Percentiles rank a stretch among this genome's conserved stretches.
Conservation (phyloP, 202 grass and related monocot genomes). For the Dendrocalamus latiflorus region DNA sequence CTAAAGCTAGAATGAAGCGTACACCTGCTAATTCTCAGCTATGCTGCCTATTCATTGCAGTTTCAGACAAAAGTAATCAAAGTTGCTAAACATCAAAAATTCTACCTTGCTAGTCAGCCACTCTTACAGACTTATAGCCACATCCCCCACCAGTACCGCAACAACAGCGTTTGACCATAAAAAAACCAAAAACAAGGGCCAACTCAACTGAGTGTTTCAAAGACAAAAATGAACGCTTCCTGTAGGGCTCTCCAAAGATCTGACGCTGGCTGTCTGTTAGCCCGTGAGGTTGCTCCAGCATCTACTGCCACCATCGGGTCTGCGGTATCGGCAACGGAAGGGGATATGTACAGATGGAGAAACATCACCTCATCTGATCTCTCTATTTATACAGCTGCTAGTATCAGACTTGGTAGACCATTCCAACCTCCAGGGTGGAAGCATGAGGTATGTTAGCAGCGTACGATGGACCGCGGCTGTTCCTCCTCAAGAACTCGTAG, state of each 20-base stretch:
- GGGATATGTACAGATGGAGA: slow-evolving; percentile 26
- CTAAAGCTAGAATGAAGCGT: too few relatives aligned
- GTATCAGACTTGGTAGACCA: slow-evolving; percentile 88
- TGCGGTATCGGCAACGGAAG: not conserved
- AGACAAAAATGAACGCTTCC: slow-evolving; percentile 33
- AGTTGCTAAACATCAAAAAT: slow-evolving; percentile 26
- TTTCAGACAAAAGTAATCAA: not conserved
- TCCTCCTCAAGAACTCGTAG: slow-evolving; percentile 90
- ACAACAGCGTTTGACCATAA: not conserved
- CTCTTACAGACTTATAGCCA: not conserved
- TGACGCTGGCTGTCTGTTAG: not conserved
- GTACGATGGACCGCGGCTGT: slow-evolving; percentile 66
- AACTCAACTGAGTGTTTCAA: slow-evolving; percentile 27
- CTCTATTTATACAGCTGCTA: slow-evolving; percentile 19
- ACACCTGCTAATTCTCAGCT: too few relatives aligned
- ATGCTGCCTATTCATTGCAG: not conserved
- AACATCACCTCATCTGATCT: slow-evolving; percentile 11
- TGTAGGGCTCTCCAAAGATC: not conserved
- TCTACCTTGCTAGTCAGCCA: slow-evolving; percentile 20
- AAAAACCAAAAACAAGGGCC: slow-evolving; percentile 5
- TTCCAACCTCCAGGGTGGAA: slow-evolving; percentile 93
- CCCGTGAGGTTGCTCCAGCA: slow-evolving; percentile 23
- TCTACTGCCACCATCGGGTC: slow-evolving; percentile 24
- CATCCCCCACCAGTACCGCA: not conserved
- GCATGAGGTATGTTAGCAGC: slow-evolving; percentile 77